Evolutionary conservation across 129 eudicot genomes (phyloP).

Genomic region (Mikania micrantha): DNA sequence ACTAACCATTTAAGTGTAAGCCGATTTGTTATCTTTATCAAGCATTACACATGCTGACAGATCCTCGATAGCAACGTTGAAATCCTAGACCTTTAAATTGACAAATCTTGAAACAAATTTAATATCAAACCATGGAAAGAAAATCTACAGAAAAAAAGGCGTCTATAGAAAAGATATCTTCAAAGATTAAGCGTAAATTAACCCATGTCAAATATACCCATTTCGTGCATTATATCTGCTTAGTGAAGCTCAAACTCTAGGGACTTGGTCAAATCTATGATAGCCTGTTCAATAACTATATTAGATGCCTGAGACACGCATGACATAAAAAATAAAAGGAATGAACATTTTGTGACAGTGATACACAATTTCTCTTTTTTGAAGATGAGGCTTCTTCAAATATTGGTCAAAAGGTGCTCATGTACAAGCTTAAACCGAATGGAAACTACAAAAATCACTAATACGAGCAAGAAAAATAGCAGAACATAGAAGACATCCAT

Average conservation of each 20-base stretch:
- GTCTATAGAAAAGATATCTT: neutral
- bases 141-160: neutral
- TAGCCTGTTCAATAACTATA: too few relatives aligned
- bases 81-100: conserved; percentile 89
- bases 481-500: too few relatives aligned
- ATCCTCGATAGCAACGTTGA: conserved; percentile 75
- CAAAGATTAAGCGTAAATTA: conserved; percentile 1
- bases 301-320: too few relatives aligned
- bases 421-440: too few relatives aligned
- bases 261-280: too few relatives aligned
- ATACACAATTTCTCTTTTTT: too few relatives aligned
- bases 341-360: too few relatives aligned
- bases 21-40: conserved; percentile 83
- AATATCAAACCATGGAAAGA: neutral
- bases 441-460: too few relatives aligned
- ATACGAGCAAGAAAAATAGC: too few relatives aligned
- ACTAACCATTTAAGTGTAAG: conserved; percentile 82
- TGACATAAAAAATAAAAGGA: too few relatives aligned
- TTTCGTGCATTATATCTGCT: conserved; percentile 91
- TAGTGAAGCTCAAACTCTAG: conserved; percentile 86
- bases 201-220: conserved; percentile 45
- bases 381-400: too few relatives aligned
- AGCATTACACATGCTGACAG: conserved; percentile 80
- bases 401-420: too few relatives aligned
- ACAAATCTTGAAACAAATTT: conserved; percentile 73